Base-by-base conservation (phyloP, 2,329 filamentous ascomycete genomes). In the Chrysoporthe austroafricana region DNA sequence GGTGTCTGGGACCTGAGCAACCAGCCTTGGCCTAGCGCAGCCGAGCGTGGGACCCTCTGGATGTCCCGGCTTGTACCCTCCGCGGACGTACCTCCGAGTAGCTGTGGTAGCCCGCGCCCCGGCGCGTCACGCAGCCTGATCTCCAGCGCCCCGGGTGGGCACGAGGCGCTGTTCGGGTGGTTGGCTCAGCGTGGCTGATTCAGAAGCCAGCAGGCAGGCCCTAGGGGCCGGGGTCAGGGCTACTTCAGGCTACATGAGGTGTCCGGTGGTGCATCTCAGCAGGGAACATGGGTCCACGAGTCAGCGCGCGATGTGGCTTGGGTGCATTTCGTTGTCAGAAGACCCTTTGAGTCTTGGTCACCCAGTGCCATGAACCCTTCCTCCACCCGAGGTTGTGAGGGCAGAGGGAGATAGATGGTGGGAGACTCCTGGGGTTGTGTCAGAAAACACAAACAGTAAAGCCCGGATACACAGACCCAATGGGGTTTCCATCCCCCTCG, bases 201-300 rank as follows among this genome's bases (percentile, higher is more conserved):
- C 54, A 60, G 44, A 57, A 56, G 44, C 60, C 36, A 59, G 32
- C 43, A 13, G 50, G 63, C 54, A 36, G 50, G 21, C 14, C 13
- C 4, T 16, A 32, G 50, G 50, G 50, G 66, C 44, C 18, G 3
- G 61, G 59, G 11, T 21, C 11, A 9, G 18, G 21, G 39, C 39
- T 66, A 65, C 52, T 68, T 63, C 43, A 56, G 44, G 44, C 44
- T 62, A 69, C 67, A 54, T 62, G 64, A 26, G 36, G 42, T 44
- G 13, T 44, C 43, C 14, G 39, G 21, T 14, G 11, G 14, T 50
- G 42, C 43, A 32, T 52, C 43, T 7, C 9, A 9, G 46, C 62
- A 68, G 62, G 68, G 68, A 54, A 68, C 62, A 60, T 57, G 68
- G 66, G 57, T 68, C 44, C 32, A 43, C 48, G 48, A 61, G 58